Evolutionary conservation across 495 filamentous ascomycete species (phyloP).

Genomic region (Stereocaulon alpinum): DNA sequence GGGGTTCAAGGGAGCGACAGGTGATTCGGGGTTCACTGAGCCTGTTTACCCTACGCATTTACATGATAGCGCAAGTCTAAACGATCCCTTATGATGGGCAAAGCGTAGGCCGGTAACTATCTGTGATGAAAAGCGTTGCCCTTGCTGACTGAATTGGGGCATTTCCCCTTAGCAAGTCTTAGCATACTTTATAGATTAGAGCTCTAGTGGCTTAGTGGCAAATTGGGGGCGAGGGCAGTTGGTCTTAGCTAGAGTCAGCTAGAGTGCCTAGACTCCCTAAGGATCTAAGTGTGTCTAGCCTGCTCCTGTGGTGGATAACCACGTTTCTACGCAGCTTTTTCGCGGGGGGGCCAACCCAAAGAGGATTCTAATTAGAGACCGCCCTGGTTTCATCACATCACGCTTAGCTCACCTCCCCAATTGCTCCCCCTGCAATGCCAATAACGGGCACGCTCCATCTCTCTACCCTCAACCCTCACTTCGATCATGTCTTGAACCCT

Average conservation of each 20-base stretch:
- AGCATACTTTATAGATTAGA: neutral
- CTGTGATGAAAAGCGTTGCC: neutral
- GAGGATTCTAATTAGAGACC: slow-evolving; percentile 12
- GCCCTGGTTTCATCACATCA: slow-evolving; percentile 19
- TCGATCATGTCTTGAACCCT: slow-evolving; percentile 1
- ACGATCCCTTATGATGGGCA: neutral
- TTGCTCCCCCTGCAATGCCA: slow-evolving; percentile 3
- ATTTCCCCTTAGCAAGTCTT: neutral
- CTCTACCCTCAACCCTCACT: neutral
- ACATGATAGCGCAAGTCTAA: neutral
- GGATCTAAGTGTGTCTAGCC: too few relatives aligned
- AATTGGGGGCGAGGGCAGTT: neutral
- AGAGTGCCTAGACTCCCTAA: neutral
- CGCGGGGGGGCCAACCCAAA: slow-evolving; percentile 12
- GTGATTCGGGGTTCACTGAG: neutral
- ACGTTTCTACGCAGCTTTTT: slow-evolving; percentile 14
- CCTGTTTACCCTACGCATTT: neutral
- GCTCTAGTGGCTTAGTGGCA: neutral
- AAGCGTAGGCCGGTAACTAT: neutral
- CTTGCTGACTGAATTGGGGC: slow-evolving; percentile 3
- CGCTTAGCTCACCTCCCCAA: slow-evolving; percentile 12
- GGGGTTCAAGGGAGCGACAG: slow-evolving; percentile 1
- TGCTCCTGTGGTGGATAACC: slow-evolving; percentile 11
- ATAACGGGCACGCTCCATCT: slow-evolving; percentile 3
- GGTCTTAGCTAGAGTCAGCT: neutral